Evolutionary conservation across 768 basidiomycete genomes (phyloP).

Genomic region (Mycena kentingensis): DNA sequence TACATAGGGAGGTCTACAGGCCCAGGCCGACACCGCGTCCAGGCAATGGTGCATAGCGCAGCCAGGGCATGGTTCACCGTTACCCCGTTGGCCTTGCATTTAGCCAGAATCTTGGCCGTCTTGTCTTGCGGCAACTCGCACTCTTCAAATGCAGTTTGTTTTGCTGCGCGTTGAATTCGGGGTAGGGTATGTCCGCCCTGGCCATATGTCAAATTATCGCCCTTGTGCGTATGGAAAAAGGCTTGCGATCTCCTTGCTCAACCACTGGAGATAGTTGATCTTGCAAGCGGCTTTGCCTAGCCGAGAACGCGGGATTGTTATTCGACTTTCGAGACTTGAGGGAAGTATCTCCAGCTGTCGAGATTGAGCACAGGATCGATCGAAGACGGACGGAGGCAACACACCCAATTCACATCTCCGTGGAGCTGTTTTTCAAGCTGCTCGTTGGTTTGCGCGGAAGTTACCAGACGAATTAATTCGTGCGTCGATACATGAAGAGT

Average conservation of each 20-base stretch:
- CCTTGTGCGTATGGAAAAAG: background rate
- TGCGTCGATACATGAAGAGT: constrained; percentile 65
- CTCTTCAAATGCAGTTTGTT: constrained; percentile 37
- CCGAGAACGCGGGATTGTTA: constrained; percentile 20
- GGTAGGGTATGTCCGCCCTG: constrained; percentile 61
- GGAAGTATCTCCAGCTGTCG: constrained; percentile 29
- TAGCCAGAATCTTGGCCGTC: constrained; percentile 50
- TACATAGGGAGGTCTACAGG: constrained; percentile 31
- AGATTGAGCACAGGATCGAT: background rate
- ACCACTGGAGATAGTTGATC: constrained; percentile 49
- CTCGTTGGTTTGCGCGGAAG: constrained; percentile 25
- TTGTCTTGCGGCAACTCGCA: constrained; percentile 29
- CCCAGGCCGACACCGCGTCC: constrained; percentile 37
- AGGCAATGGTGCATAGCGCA: constrained; percentile 60
- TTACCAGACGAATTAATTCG: constrained; percentile 55
- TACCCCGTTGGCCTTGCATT: constrained; percentile 60
- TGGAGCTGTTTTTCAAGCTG: constrained; percentile 23
- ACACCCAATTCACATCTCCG: constrained; percentile 25
- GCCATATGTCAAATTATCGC: background rate
- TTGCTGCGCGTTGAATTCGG: constrained; percentile 38
- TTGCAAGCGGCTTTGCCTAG: constrained; percentile 42
- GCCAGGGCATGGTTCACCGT: constrained; percentile 64
- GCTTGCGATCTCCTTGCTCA: constrained; percentile 48
- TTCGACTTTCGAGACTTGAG: constrained; percentile 30
- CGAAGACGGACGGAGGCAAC: background rate